phyloP scores from a whole-genome alignment of 2,329 filamentous ascomycete genomes.

The Verticillium nubilum region DNA sequence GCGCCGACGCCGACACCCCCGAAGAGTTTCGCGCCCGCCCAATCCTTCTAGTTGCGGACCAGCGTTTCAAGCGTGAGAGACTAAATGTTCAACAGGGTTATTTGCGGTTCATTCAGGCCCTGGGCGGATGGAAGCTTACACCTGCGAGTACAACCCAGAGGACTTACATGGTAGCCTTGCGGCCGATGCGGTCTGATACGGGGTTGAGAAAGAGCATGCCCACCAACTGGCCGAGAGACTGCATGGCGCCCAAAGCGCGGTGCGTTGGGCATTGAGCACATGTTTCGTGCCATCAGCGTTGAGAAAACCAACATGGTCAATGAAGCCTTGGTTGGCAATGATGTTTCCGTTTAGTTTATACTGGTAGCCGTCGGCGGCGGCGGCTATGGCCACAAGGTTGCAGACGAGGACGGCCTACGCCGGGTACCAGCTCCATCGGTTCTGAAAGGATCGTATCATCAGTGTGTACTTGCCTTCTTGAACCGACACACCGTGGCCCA shows the following conservation, averaged over 20 bases:
- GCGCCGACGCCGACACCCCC: constrained; percentile 34
- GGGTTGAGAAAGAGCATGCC: constrained; percentile 25
- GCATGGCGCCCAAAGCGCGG: constrained; percentile 31
- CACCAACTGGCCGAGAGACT: constrained; percentile 31
- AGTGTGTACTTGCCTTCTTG: neutral
- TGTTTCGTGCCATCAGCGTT: constrained; percentile 15
- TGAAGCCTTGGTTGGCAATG: constrained; percentile 31
- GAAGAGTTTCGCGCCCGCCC: constrained; percentile 28
- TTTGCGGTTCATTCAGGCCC: too few relatives aligned
- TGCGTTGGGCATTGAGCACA: constrained; percentile 25
- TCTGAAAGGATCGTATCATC: neutral
- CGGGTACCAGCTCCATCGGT: neutral
- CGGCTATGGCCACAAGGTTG: constrained; percentile 18
- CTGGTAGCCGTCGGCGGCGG: constrained; percentile 20
- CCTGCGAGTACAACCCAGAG: constrained; percentile 22
- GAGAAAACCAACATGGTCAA: constrained; percentile 23
- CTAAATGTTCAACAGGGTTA: constrained; percentile 1
- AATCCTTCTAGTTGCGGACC: constrained; percentile 29
- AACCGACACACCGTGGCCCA: neutral
- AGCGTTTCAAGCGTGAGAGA: constrained; percentile 31
- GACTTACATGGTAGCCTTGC: constrained; percentile 24
- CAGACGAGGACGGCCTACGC: constrained; percentile 6
- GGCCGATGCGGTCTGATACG: constrained; percentile 19
- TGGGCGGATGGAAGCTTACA: neutral
- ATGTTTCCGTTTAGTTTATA: constrained; percentile 21